These are phyloP conservation scores for Ramaria sp. DNA, from an alignment of 768 basidiomycete species.

Conservation along the genomic window DNA sequence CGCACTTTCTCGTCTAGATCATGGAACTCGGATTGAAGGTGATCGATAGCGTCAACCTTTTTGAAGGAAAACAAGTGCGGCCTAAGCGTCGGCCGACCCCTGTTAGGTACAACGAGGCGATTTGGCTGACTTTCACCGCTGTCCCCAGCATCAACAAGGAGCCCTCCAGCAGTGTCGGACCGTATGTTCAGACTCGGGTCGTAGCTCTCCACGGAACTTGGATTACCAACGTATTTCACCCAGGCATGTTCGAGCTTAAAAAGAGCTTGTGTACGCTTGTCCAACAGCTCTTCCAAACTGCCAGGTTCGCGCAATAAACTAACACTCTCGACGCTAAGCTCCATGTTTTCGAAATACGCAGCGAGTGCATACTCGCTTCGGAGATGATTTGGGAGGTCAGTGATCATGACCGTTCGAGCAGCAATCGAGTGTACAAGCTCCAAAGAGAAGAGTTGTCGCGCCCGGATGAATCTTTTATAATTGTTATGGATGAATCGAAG, in stretches of 20 bases:
- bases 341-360: slow-evolving; percentile 89
- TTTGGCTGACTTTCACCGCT: slow-evolving; percentile 40
- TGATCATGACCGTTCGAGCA: slow-evolving; percentile 85
- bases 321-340: slow-evolving; percentile 83
- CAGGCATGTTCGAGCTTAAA: slow-evolving; percentile 74
- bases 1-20: slow-evolving; percentile 78
- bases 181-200: slow-evolving; percentile 54
- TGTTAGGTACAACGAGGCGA: slow-evolving; percentile 64
- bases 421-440: slow-evolving; percentile 93
- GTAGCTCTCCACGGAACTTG: slow-evolving; percentile 74
- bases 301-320: slow-evolving; percentile 79
- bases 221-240: slow-evolving; percentile 90
- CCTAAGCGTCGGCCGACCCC: slow-evolving; percentile 64
- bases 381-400: slow-evolving; percentile 73
- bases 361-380: slow-evolving; percentile 78
- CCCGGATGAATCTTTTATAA: slow-evolving; percentile 78
- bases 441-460: slow-evolving; percentile 87
- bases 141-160: slow-evolving; percentile 38
- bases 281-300: slow-evolving; percentile 58
- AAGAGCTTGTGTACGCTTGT: slow-evolving; percentile 71
- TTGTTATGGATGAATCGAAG: slow-evolving; percentile 83
- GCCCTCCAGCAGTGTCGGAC: slow-evolving; percentile 17
- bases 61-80: slow-evolving; percentile 55
- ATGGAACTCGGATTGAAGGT: slow-evolving; percentile 69
- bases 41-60: slow-evolving; percentile 84